Evolutionary conservation across 106 monocot genomes (phyloP).

Genomic region (Phalaenopsis aphrodite): DNA sequence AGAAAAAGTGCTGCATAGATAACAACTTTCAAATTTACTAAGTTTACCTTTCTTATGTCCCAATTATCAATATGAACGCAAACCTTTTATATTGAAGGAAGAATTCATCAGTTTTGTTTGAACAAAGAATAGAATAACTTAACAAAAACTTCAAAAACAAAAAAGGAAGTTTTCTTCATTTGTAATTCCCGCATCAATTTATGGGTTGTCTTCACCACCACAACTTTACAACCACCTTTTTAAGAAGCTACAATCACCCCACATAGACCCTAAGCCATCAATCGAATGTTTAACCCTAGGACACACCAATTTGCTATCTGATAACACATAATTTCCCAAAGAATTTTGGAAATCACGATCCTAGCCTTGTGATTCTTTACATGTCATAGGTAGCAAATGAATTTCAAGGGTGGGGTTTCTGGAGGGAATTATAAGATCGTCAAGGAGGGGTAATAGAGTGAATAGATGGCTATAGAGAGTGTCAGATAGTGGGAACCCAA

Average conservation of each 20-base stretch:
- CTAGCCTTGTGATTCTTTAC: too few relatives aligned
- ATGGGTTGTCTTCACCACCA: not conserved
- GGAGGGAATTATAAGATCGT: not conserved
- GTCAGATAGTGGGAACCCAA: not conserved
- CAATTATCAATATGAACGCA: conserved; percentile 66
- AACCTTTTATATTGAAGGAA: conserved; percentile 39
- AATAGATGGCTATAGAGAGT: too few relatives aligned
- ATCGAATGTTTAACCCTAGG: too few relatives aligned
- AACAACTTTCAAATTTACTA: conserved; percentile 73
- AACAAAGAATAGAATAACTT: not conserved
- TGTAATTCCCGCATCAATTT: not conserved
- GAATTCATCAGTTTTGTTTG: not conserved
- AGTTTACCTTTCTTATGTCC: conserved; percentile 71
- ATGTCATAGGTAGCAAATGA: not conserved
- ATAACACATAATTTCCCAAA: too few relatives aligned
- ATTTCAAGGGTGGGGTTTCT: not conserved
- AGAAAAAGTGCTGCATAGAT: conserved; percentile 66
- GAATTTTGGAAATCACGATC: too few relatives aligned
- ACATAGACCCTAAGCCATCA: too few relatives aligned
- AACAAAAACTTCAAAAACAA: not conserved
- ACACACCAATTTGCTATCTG: too few relatives aligned
- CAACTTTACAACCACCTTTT: too few relatives aligned
- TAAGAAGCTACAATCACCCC: too few relatives aligned
- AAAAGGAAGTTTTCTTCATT: not conserved
- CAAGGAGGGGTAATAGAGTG: not conserved